phyloP scores from a whole-genome alignment of 306 rosid genomes.

The Clitoria ternatea region DNA sequence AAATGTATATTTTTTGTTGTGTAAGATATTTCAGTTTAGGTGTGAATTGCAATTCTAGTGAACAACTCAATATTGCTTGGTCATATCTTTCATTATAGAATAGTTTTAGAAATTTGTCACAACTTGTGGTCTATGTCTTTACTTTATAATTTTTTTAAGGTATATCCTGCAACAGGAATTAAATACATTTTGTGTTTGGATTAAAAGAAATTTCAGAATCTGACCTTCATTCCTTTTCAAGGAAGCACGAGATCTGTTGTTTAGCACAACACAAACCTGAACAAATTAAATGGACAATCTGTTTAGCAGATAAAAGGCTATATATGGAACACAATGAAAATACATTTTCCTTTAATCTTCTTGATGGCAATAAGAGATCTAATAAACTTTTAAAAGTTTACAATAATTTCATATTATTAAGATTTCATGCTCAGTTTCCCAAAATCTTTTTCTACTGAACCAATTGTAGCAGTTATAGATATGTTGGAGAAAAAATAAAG shows the following conservation, averaged over 20 bases:
- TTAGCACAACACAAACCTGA: too few relatives aligned
- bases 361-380: background rate
- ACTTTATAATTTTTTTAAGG: background rate
- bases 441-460: background rate
- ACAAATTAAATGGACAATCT: background rate
- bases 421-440: background rate
- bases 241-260: too few relatives aligned
- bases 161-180: background rate
- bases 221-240: too few relatives aligned
- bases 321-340: background rate
- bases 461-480: background rate
- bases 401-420: background rate
- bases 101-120: background rate
- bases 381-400: background rate
- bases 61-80: background rate
- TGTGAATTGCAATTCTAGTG: background rate
- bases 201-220: too few relatives aligned
- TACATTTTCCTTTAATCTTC: background rate
- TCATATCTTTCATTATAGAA: too few relatives aligned
- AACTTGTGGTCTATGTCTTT: background rate
- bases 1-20: background rate
- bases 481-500: background rate
- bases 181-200: too few relatives aligned
- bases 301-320: background rate
- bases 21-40: background rate